Base-by-base conservation (phyloP, 1,284 basidiomycete genomes). In the Schizopora paradoxa region DNA sequence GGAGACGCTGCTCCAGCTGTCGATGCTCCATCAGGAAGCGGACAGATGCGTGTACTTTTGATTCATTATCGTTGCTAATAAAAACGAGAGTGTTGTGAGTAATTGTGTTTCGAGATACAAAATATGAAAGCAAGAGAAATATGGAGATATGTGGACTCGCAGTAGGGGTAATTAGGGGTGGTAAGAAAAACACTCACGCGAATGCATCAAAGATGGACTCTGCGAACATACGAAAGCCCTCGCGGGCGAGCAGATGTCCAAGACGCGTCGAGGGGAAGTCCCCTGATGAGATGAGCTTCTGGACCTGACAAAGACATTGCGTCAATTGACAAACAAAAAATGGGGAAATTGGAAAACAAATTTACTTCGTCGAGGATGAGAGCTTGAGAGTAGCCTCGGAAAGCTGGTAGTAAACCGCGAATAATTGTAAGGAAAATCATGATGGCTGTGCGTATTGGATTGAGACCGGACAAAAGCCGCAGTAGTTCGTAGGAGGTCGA, bases 311-410 rank as follows among this genome's bases (percentile, higher is more conserved):
- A 38, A 42, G 28, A 35, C 23, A 21, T 43, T 44, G 31, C 22
- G 32, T 46, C 46, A 43, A 31, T 22, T 40, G 13, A 45, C 23
- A 45, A 27, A 25, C 31, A n/a, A n/a, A 48, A 51, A 49, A 36
- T 31, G 41, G 42, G 11, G 50, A 50, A 49, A 36, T 28, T 10
- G 14, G 28, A 14, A 13, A 36, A 21, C 25, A 41, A 43, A 60
- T 75, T 45, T 47, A 82, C 86, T 75, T 89, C 84, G 64, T 89
- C 82, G 51, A 89, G 77, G 54, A 89, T 84, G 61, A 85, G 65
- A 41, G 85, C 85, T 69, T 89, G 86, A 8, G 86, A 87, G 67
- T 86, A 88, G 48, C 84, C 81, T 64, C 83, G 76, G 61, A 84
- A 83, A 8, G 85, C 86, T 32, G 86, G 86, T 57, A 87, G 77